Base-by-base conservation (phyloP, 73 alveolate genomes). In the Stentor coeruleus region DNA sequence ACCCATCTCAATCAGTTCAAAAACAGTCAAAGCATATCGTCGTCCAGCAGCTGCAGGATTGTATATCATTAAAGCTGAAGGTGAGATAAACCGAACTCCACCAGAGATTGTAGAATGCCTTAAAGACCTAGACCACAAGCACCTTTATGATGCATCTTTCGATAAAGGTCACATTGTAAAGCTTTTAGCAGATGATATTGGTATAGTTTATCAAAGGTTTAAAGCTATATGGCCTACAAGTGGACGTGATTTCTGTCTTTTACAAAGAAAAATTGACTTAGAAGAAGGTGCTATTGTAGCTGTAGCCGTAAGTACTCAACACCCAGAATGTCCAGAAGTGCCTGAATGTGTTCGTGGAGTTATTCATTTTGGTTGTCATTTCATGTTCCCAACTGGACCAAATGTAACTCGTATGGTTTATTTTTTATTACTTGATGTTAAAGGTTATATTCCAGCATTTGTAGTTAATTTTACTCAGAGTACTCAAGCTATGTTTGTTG, bases 321-420 rank as follows among this genome's bases (percentile, higher is more conserved):
- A 39, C 30, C 83, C 83, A 1, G n/a, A 35, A 20, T 38, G 59
- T 38, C 83, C 83, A 14, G 83, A 75, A 39, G 30, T 36, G 58
- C n/a, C n/a, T n/a, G 38, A 75, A 38, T 66, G n/a, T 66, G 79
- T 66, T 11, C n/a, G 79, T 28, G 79, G 49, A 28, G 49, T 28
- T 66, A 20, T 66, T 20, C 33, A 66, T 66, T 66, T 66, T 20
- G 79, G 79, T 15, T 20, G 36, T 20, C 37, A 20, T 66, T 26
- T 66, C 0, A 20, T 66, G 37, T 28, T 40, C 33, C 79, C 79
- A 0, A 40, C 33, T 20, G n/a, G 49, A 28, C 36, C 42, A 28
- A 20, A 20, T 28, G 39, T 66, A 0, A 66, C 79, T 2, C 39
- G 14, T 26, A 33, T 26, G 36, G 39, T 33, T 0, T 66, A 66